Base-by-base conservation (phyloP, 108 stramenopile genomes). In the Cylindrotheca fusiformis region DNA sequence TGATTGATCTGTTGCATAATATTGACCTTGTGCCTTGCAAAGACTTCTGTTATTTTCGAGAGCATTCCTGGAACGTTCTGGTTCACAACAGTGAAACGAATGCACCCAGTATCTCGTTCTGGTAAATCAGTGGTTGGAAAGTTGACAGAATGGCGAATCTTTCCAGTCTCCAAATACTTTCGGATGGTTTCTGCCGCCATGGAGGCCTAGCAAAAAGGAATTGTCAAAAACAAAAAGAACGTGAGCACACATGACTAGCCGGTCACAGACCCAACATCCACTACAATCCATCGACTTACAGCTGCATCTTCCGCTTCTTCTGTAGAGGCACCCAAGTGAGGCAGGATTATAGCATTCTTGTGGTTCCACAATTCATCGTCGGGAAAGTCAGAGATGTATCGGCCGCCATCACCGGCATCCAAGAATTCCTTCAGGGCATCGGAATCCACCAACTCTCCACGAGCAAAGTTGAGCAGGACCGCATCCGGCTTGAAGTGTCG, bases 281-380 rank as follows among this genome's bases (percentile, higher is more conserved):
- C n/a, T n/a, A n/a, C n/a, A n/a, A n/a, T n/a, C n/a, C n/a, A n/a
- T 10, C 5, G 6, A 69, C 68, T 26, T 60, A 69, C 82, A 36
- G 82, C 86, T 26, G 64, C 58, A 50, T 85, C 84, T 68, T 94
- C 86, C 20, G 92, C 92, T 66, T 94, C 92, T 26, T 68, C 78
- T 0, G 92, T 94, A 19, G 78, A 83, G 29, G 88, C 92, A 49
- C 92, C 92, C 36, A 94, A 71, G 59, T 94, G 92, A 1, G 92
- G 92, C 24, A 87, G 56, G 44, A 82, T 54, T 53, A 94, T 58
- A 30, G 82, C 80, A 61, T 86, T 84, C 28, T 75, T 57, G 66
- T 88, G 88, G 52, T 77, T 58, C 73, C 76, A 75, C 24, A 84
- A 60, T 8, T 63, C 54, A 58, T 81, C 82, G 52, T 83, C 81